Percentiles rank a stretch among this genome's conserved stretches.
Evolutionary conservation across 2,329 filamentous ascomycete genomes (phyloP).

Genomic region (Davidsoniella neocaledoniae): DNA sequence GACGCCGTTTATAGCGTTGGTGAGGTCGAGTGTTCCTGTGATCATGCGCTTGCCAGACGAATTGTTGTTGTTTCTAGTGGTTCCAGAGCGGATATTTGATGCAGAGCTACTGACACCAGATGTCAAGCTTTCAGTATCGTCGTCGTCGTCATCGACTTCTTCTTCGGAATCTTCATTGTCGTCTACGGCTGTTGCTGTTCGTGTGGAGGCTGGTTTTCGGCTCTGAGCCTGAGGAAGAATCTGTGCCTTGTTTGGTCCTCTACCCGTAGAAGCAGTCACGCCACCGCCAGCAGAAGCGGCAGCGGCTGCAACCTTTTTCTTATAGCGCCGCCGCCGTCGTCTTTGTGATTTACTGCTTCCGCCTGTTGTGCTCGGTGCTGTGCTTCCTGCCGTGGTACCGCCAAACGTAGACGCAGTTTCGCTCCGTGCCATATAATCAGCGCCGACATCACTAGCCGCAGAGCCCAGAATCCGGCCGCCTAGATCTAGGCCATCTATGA

Average conservation of each 20-base stretch:
- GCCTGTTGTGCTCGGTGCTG: neutral
- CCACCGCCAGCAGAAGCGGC: no score
- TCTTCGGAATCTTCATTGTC: neutral
- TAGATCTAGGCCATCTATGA: conserved; percentile 11
- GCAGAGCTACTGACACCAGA: neutral
- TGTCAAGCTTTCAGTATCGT: conserved; percentile 1
- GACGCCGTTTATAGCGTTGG: neutral
- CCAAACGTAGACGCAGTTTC: conserved; percentile 8
- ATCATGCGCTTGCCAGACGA: conserved; percentile 1
- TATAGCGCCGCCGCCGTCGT: conserved; percentile 1
- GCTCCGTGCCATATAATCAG: neutral
- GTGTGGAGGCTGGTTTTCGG: neutral
- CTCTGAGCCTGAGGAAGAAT: no score
- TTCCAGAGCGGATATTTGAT: no score
- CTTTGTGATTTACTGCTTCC: neutral
- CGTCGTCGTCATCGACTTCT: neutral
- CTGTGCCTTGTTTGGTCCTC: no score
- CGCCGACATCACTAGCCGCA: neutral
- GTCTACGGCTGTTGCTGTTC: neutral
- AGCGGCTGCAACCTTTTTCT: neutral
- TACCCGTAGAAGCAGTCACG: no score
- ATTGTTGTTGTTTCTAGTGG: no score
- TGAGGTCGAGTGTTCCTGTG: conserved; percentile 3
- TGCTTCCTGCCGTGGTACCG: conserved; percentile 7
- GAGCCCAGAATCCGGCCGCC: neutral